phyloP scores from a whole-genome alignment of 768 basidiomycete genomes.

The Tulasnella sp. region DNA sequence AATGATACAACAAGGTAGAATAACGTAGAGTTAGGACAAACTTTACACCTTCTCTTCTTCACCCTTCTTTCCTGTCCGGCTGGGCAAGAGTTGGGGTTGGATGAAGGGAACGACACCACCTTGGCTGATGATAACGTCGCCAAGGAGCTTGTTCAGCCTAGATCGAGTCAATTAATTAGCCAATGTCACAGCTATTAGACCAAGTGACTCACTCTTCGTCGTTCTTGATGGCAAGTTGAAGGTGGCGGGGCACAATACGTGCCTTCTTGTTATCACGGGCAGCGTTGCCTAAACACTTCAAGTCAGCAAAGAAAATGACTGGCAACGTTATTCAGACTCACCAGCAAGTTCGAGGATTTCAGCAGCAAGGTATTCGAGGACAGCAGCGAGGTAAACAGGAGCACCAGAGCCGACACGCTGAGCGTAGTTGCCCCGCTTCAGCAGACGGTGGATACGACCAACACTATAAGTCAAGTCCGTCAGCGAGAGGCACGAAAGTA shows the following conservation, averaged over 20 bases:
- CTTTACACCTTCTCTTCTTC: not conserved
- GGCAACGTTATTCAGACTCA: not conserved
- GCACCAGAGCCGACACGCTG: conserved; percentile 59
- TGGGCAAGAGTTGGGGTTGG: conserved; percentile 33
- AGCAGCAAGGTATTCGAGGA: conserved; percentile 75
- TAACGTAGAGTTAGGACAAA: not conserved
- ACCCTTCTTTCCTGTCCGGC: conserved; percentile 16
- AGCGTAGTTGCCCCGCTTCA: conserved; percentile 63
- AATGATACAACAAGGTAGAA: not conserved
- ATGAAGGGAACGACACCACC: conserved; percentile 63
- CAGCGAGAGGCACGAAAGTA: conserved; percentile 11
- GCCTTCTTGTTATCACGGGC: conserved; percentile 73
- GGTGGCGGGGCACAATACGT: conserved; percentile 68
- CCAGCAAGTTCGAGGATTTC: conserved; percentile 82
- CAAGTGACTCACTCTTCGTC: conserved; percentile 49
- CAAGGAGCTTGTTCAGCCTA: conserved; percentile 46
- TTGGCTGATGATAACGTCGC: conserved; percentile 55
- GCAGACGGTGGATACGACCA: conserved; percentile 65
- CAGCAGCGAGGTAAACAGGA: conserved; percentile 76
- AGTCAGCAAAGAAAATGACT: not conserved
- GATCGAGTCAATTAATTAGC: not conserved
- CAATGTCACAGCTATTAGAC: conserved; percentile 5
- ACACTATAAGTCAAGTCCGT: conserved; percentile 37
- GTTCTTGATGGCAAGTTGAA: conserved; percentile 64
- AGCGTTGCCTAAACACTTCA: conserved; percentile 36